These are phyloP conservation scores for Ballota nigra DNA, from an alignment of 257 asterid species.

Conservation along the genomic window DNA sequence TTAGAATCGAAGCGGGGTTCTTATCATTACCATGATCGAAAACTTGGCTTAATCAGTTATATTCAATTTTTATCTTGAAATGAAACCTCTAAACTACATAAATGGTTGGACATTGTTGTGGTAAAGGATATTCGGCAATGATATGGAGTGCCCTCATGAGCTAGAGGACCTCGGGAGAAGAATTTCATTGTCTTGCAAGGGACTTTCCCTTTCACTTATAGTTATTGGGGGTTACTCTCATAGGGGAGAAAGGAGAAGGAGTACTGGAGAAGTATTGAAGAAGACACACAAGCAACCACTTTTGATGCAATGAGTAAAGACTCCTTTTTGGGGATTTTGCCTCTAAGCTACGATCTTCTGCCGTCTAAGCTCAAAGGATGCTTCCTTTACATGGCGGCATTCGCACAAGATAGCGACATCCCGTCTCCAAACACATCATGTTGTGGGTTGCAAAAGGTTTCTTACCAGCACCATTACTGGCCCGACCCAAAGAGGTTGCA, in stretches of 20 bases:
- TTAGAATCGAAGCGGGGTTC: constrained; percentile 19
- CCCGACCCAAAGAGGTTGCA: too few relatives aligned
- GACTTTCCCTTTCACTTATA: constrained; percentile 31
- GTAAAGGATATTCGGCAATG: background rate
- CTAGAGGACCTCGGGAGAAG: constrained; percentile 2
- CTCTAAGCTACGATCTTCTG: constrained; percentile 35
- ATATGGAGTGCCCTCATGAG: constrained; percentile 1
- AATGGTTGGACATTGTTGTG: constrained; percentile 23
- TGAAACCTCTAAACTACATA: background rate
- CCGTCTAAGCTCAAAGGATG: constrained; percentile 29
- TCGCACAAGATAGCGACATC: constrained; percentile 36
- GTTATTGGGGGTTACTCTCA: constrained; percentile 36
- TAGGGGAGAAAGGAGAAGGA: background rate
- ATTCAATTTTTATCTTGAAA: background rate
- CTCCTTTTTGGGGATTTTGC: constrained; percentile 22
- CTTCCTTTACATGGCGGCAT: constrained; percentile 38
- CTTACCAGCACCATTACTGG: too few relatives aligned
- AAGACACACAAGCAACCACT: constrained; percentile 11
- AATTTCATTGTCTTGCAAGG: constrained; percentile 24
- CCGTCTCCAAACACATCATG: constrained; percentile 18
- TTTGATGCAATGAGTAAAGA: too few relatives aligned
- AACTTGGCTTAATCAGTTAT: background rate
- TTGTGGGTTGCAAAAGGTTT: constrained; percentile 44
- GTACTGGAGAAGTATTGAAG: constrained; percentile 21
- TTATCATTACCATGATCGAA: constrained; percentile 14